A percentile compares a stretch with the other conserved stretches of the same genome.
phyloP scores from a whole-genome alignment of 768 basidiomycete species.

The Clitopilus passeckerianus region DNA sequence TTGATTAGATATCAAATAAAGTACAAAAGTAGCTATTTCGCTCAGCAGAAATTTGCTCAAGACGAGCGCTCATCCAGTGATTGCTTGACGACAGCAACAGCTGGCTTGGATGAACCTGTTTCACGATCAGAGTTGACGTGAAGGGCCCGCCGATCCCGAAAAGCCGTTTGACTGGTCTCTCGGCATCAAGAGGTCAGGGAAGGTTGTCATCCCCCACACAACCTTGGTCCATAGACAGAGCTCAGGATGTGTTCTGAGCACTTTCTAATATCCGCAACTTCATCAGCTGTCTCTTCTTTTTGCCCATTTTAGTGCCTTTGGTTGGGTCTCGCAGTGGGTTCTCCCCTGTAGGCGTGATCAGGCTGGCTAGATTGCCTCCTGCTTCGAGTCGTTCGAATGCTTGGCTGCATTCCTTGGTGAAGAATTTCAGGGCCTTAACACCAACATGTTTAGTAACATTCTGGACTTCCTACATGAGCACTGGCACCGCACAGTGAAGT shows the following conservation, averaged over 20 bases:
- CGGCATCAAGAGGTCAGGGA: no score
- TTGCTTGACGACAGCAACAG: background rate
- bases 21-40: background rate
- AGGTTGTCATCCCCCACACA: no score
- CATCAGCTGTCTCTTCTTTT: background rate
- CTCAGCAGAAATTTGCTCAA: background rate
- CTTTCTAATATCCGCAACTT: background rate
- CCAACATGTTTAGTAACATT: background rate
- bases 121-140: background rate
- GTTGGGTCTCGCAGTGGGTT: background rate
- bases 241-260: no score
- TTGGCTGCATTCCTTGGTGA: background rate
- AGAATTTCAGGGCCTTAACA: background rate
- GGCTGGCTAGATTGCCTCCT: background rate
- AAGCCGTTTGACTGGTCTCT: background rate
- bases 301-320: background rate
- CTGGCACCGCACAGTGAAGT: conserved; percentile 2
- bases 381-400: background rate
- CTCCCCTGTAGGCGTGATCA: background rate
- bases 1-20: background rate
- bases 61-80: background rate
- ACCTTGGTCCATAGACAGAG: no score
- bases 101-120: background rate
- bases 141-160: background rate
- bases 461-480: background rate